A percentile compares a stretch with the other conserved stretches of the same genome.
phyloP scores from a whole-genome alignment of 805 yeast species.

The Schwanniomyces polymorphus region DNA sequence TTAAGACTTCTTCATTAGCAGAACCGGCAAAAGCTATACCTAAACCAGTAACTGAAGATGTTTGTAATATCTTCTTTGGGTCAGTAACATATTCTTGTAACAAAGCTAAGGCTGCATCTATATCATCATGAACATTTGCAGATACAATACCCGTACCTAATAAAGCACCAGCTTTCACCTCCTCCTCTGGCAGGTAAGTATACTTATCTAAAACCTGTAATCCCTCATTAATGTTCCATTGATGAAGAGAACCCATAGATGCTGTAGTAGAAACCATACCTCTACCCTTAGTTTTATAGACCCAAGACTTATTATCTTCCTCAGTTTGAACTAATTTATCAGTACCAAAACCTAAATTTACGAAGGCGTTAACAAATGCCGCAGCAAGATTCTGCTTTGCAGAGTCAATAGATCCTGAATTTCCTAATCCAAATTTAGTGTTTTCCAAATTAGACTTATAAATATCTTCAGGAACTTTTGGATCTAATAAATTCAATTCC shows the following conservation, averaged over 20 bases:
- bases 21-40: constrained; percentile 97
- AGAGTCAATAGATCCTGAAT: constrained; percentile 66
- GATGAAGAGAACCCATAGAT: constrained; percentile 81
- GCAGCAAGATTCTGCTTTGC: constrained; percentile 95
- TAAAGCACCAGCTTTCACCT: constrained; percentile 93
- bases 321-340: constrained; percentile 80
- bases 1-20: constrained; percentile 78
- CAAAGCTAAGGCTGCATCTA: constrained; percentile 86
- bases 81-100: constrained; percentile 80
- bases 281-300: constrained; percentile 85
- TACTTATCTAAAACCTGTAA: constrained; percentile 87
- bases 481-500: constrained; percentile 84
- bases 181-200: constrained; percentile 80
- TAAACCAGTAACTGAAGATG: constrained; percentile 85
- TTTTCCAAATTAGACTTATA: constrained; percentile 89
- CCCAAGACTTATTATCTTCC: constrained; percentile 75
- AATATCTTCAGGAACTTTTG: constrained; percentile 93
- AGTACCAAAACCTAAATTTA: constrained; percentile 86
- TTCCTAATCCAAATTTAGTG: constrained; percentile 55
- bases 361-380: constrained; percentile 88
- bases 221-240: constrained; percentile 91
- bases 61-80: constrained; percentile 59
- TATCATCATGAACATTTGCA: constrained; percentile 92
- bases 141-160: constrained; percentile 93
- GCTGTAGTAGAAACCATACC: constrained; percentile 95